These are phyloP conservation scores for Blastobotrys robertii DNA, from an alignment of 805 yeast genomes.

Conservation along the genomic window DNA sequence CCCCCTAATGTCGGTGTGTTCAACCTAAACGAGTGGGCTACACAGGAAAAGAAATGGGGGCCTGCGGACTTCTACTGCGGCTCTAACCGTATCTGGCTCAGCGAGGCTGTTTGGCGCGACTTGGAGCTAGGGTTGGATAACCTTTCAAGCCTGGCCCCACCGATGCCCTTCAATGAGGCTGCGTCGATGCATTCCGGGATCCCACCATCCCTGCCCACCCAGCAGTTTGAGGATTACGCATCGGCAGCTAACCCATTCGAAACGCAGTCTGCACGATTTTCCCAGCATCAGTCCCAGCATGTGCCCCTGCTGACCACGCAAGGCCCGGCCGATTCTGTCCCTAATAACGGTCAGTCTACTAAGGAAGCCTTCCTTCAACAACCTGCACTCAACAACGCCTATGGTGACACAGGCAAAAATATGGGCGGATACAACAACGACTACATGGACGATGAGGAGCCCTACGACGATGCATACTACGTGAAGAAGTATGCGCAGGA, in stretches of 20 bases:
- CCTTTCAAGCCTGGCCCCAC: constrained; percentile 2
- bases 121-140: constrained; percentile 21
- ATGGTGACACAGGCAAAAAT: too few relatives aligned
- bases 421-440: constrained; percentile 3
- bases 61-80: constrained; percentile 29
- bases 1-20: constrained; percentile 23
- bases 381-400: too few relatives aligned
- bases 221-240: neutral
- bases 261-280: neutral
- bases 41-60: constrained; percentile 24
- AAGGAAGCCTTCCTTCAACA: neutral
- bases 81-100: constrained; percentile 28
- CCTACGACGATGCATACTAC: constrained; percentile 27
- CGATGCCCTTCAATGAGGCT: neutral
- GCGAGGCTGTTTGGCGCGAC: constrained; percentile 30
- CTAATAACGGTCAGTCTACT: neutral
- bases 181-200: neutral
- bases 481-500: constrained; percentile 21
- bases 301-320: too few relatives aligned
- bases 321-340: too few relatives aligned
- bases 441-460: constrained; percentile 27
- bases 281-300: neutral
- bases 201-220: neutral
- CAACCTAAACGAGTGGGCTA: constrained; percentile 28
- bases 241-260: constrained; percentile 3